Evolutionary conservation across 805 yeast species (phyloP).

Genomic region (Henningerozyma blattae): DNA sequence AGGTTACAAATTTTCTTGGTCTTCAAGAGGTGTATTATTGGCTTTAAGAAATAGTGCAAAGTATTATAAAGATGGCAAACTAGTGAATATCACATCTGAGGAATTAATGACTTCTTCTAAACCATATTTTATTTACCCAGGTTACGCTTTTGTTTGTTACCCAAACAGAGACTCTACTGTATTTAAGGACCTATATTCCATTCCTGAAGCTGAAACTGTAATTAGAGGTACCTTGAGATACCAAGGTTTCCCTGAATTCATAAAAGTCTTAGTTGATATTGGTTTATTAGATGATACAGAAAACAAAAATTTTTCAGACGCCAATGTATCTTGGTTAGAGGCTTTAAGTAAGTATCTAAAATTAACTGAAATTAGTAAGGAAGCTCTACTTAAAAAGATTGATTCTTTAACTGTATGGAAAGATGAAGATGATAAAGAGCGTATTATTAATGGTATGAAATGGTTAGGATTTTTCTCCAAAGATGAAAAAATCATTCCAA

Average conservation of each 20-base stretch:
- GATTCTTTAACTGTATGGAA: slow-evolving; percentile 71
- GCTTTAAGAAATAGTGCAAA: slow-evolving; percentile 91
- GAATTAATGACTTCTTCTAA: slow-evolving; percentile 91
- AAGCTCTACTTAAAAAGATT: slow-evolving; percentile 66
- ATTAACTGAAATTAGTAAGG: slow-evolving; percentile 55
- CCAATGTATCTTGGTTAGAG: slow-evolving; percentile 72
- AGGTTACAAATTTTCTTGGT: slow-evolving; percentile 99
- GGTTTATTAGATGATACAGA: slow-evolving; percentile 81
- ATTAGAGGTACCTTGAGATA: slow-evolving; percentile 94
- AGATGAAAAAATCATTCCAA: slow-evolving; percentile 62
- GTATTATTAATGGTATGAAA: slow-evolving; percentile 76
- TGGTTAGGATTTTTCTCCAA: slow-evolving; percentile 87
- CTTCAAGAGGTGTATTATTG: slow-evolving; percentile 92
- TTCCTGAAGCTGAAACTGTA: slow-evolving; percentile 96
- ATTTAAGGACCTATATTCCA: slow-evolving; percentile 81
- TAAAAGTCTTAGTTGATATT: slow-evolving; percentile 86
- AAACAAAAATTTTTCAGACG: slow-evolving; percentile 39
- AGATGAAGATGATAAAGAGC: slow-evolving; percentile 67
- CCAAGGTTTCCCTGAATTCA: slow-evolving; percentile 98
- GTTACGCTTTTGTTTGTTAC: slow-evolving; percentile 86
- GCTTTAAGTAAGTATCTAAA: slow-evolving; percentile 70
- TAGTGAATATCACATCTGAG: slow-evolving; percentile 70
- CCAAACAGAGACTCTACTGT: slow-evolving; percentile 97
- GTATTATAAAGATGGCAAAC: slow-evolving; percentile 76
- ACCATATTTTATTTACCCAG: slow-evolving; percentile 94